Conservation (phyloP, 176 grass and related monocot species). For the Oropetium thomaeum region DNA sequence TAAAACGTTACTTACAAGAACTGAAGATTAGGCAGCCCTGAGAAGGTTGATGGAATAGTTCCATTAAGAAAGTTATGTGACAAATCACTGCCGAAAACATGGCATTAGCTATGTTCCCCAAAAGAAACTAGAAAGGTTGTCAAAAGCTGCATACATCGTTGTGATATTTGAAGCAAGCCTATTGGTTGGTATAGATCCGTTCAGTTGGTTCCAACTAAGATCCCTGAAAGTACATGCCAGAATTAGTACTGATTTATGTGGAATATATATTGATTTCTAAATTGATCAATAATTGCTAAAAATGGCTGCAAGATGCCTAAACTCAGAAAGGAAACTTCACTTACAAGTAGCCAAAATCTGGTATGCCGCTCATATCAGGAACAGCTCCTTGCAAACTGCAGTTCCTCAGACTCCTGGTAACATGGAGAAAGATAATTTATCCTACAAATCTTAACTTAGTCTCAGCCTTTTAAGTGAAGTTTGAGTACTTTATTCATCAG, state of each 20-base stretch:
- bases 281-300: background rate
- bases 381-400: constrained; percentile 81
- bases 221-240: constrained; percentile 73
- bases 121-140: constrained; percentile 1
- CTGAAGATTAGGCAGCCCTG: constrained; percentile 75
- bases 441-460: constrained; percentile 11
- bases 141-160: constrained; percentile 65
- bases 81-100: constrained; percentile 49
- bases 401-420: constrained; percentile 89
- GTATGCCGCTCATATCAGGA: constrained; percentile 70
- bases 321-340: constrained; percentile 20
- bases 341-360: constrained; percentile 72
- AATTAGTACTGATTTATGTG: constrained; percentile 1
- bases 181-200: constrained; percentile 61
- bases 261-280: background rate
- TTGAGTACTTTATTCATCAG: background rate
- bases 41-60: constrained; percentile 68
- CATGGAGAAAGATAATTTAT: constrained; percentile 21
- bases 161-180: constrained; percentile 72
- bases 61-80: constrained; percentile 80
- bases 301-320: constrained; percentile 13
- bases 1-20: constrained; percentile 60
- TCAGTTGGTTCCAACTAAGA: constrained; percentile 94
- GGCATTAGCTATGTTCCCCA: constrained; percentile 20
- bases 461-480: constrained; percentile 10